Conservation (phyloP, 768 basidiomycete genomes). For the Crucibulum laeve region DNA sequence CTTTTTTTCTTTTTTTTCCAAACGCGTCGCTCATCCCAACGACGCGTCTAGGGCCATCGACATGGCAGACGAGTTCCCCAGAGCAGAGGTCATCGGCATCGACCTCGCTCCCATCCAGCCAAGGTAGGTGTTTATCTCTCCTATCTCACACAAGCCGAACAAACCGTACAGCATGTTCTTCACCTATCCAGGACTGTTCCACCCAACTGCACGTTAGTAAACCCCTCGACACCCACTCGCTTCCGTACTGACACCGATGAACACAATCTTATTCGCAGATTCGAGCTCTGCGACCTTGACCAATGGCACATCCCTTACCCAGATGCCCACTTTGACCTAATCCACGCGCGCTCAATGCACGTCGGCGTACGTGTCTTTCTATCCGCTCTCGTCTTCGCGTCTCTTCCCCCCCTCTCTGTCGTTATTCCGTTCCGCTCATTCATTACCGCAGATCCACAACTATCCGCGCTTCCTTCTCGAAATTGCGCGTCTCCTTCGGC, state of each 20-base stretch:
- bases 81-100: conserved; percentile 62
- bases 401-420: conserved; percentile 3
- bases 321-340: conserved; percentile 57
- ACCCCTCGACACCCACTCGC: conserved; percentile 3
- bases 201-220: conserved; percentile 67
- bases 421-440: conserved; percentile 1
- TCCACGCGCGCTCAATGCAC: conserved; percentile 68
- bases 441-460: conserved; percentile 45
- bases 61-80: conserved; percentile 69
- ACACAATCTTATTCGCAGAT: conserved; percentile 31
- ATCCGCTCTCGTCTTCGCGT: no score
- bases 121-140: conserved; percentile 33
- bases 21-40: conserved; percentile 4
- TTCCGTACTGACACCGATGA: not conserved
- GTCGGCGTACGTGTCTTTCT: conserved; percentile 64
- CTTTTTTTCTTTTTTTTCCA: conserved; percentile 5
- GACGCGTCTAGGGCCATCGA: conserved; percentile 67
- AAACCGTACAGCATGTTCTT: conserved; percentile 11
- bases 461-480: conserved; percentile 59
- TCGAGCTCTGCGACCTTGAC: conserved; percentile 69
- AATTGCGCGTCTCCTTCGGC: conserved; percentile 61
- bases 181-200: conserved; percentile 47
- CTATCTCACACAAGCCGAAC: conserved; percentile 12
- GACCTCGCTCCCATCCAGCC: conserved; percentile 75
- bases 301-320: conserved; percentile 58